These are phyloP conservation scores for Neurospora sp. DNA, from an alignment of 495 filamentous ascomycete genomes.

Conservation along the genomic window DNA sequence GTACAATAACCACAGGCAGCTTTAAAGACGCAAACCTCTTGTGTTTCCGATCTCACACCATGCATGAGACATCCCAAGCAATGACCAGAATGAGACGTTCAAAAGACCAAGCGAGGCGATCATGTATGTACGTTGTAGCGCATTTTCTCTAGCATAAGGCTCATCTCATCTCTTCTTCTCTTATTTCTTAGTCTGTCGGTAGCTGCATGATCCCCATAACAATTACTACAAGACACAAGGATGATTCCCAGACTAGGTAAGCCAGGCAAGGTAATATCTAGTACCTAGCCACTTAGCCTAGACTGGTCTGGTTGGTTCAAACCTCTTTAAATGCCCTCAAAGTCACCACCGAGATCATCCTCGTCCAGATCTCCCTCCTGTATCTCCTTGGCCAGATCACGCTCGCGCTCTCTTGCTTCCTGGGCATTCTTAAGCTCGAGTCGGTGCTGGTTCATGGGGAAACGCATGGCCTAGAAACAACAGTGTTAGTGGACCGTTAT, in stretches of 20 bases:
- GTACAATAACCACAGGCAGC: neutral
- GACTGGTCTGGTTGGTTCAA: neutral
- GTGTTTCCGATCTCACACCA: neutral
- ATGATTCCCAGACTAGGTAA: no score
- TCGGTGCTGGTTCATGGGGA: slow-evolving; percentile 99
- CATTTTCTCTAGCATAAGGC: neutral
- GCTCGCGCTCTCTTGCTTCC: slow-evolving; percentile 88
- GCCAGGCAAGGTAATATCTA: slow-evolving; percentile 1
- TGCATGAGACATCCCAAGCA: neutral
- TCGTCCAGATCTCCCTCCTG: slow-evolving; percentile 96
- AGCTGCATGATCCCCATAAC: slow-evolving; percentile 4
- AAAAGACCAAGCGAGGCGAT: neutral
- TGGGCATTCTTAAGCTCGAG: slow-evolving; percentile 95
- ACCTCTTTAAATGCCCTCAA: slow-evolving; percentile 69
- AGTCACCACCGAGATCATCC: slow-evolving; percentile 92
- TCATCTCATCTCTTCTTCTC: neutral
- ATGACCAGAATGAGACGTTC: neutral
- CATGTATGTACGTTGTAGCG: neutral
- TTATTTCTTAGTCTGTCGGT: neutral
- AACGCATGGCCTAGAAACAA: slow-evolving; percentile 74
- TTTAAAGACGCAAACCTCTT: no score
- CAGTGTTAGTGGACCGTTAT: slow-evolving; percentile 6
- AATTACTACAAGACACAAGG: slow-evolving; percentile 12
- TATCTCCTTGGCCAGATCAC: slow-evolving; percentile 97
- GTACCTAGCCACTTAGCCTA: neutral